Evolutionary conservation across 495 filamentous ascomycete species (phyloP).

Genomic region (Letharia lupina): DNA sequence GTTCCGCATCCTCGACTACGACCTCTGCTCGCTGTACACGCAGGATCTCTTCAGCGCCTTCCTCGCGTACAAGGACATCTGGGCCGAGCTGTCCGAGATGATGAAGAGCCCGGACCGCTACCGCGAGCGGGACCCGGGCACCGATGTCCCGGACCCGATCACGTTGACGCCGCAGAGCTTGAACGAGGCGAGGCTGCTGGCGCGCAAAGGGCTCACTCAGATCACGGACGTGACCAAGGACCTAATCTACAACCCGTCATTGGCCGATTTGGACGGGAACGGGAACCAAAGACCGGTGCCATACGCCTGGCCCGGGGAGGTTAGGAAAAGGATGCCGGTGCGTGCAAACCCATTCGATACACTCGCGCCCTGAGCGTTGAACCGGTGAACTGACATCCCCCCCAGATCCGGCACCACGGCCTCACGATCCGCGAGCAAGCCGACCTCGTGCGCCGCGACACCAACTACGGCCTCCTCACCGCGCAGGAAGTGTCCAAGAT

Average conservation of each 20-base stretch:
- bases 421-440: conserved; percentile 17
- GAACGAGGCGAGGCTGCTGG: conserved; percentile 10
- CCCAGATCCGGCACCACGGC: conserved; percentile 16
- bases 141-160: conserved; percentile 17
- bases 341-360: not conserved
- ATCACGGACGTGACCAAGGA: conserved; percentile 19
- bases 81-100: conserved; percentile 18
- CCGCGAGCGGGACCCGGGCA: conserved; percentile 9
- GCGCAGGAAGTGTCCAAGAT: conserved; percentile 10
- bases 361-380: too few species aligned
- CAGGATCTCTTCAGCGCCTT: conserved; percentile 31
- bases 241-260: conserved; percentile 11
- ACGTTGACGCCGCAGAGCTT: conserved; percentile 10
- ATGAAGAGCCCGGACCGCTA: conserved; percentile 17
- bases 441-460: conserved; percentile 15
- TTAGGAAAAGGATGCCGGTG: conserved; percentile 16
- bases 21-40: conserved; percentile 31
- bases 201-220: conserved; percentile 20
- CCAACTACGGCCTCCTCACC: conserved; percentile 15
- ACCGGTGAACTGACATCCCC: not conserved
- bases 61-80: conserved; percentile 28
- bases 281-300: conserved; percentile 12
- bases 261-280: conserved; percentile 16
- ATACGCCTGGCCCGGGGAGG: conserved; percentile 18
- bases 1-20: conserved; percentile 29